Conservation (phyloP, 192 early-diverging fungal species). For the Gamsiella multidivaricata region DNA sequence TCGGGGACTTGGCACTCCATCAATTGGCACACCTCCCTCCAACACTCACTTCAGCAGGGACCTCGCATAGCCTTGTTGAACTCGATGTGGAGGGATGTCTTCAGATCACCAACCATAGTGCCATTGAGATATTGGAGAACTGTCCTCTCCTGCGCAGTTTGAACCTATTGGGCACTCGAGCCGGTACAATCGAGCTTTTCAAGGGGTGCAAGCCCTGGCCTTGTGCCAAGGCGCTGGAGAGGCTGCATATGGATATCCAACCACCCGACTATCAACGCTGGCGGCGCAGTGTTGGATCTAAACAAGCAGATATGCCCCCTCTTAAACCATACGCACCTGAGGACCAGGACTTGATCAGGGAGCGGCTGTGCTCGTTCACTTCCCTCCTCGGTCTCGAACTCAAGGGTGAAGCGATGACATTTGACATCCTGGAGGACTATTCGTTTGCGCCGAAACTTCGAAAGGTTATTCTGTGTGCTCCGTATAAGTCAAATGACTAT, state of each 20-base stretch:
- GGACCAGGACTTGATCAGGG: not conserved
- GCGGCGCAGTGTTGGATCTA: not conserved
- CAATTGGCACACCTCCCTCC: not conserved
- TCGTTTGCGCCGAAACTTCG: not conserved
- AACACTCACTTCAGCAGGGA: not conserved
- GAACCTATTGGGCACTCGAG: not conserved
- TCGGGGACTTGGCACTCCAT: not conserved
- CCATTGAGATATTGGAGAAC: not conserved
- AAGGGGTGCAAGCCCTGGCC: slow-evolving; percentile 1
- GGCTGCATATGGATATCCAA: not conserved
- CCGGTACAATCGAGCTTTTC: slow-evolving; percentile 17
- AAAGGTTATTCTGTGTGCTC: not conserved
- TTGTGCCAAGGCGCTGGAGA: not conserved
- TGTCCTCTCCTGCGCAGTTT: not conserved
- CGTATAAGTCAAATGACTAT: not conserved
- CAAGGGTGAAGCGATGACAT: not conserved
- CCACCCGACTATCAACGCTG: not conserved
- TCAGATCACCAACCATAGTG: not conserved
- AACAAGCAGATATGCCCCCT: not conserved
- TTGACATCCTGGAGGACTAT: not conserved
- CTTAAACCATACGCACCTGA: not conserved
- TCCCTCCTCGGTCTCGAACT: not conserved
- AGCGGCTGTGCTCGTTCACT: not conserved
- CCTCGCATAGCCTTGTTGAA: not conserved
- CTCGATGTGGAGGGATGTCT: not conserved